A percentile compares a stretch with the other conserved stretches of the same genome.
phyloP scores from a whole-genome alignment of 495 filamentous ascomycete genomes.

The Talaromyces stipitatus region DNA sequence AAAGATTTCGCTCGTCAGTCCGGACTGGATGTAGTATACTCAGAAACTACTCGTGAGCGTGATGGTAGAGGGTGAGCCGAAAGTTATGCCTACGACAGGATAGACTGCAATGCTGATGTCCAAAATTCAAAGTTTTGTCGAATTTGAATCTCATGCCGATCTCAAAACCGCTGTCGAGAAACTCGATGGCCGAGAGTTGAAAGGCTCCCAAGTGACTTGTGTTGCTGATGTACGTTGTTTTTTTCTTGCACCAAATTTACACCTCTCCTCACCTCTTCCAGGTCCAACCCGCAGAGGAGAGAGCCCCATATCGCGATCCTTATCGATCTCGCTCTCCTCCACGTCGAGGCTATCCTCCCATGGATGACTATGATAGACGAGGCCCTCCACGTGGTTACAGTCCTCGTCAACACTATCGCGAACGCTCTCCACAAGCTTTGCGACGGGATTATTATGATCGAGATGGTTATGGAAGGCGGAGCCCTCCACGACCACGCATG shows the following conservation, averaged over 20 bases:
- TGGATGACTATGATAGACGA: conserved; percentile 71
- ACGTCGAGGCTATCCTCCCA: conserved; percentile 57
- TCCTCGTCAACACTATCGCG: conserved; percentile 79
- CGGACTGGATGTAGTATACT: conserved; percentile 95
- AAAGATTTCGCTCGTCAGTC: conserved; percentile 99
- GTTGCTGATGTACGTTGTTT: conserved; percentile 50
- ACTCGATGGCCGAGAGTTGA: conserved; percentile 85
- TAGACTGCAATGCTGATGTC: conserved; percentile 10
- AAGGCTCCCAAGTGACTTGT: conserved; percentile 75
- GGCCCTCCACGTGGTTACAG: conserved; percentile 75
- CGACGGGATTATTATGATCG: conserved; percentile 82
- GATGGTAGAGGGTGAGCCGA: conserved; percentile 79
- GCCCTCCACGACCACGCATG: conserved; percentile 61
- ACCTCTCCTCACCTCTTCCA: conserved; percentile 30
- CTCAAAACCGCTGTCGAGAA: conserved; percentile 87
- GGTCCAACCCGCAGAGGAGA: conserved; percentile 55
- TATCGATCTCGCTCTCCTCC: conserved; percentile 73
- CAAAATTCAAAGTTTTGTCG: conserved; percentile 74
- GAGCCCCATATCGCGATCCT: conserved; percentile 57
- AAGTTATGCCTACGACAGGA: conserved; percentile 9
- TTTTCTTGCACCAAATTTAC: background rate
- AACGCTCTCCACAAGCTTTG: conserved; percentile 63
- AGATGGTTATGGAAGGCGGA: conserved; percentile 59
- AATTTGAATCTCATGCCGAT: conserved; percentile 89
- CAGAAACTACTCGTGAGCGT: conserved; percentile 87